Percentiles rank a stretch among this genome's conserved stretches.
Evolutionary conservation across 2,329 filamentous ascomycete species (phyloP).

Genomic region (Penicillium sp.): DNA sequence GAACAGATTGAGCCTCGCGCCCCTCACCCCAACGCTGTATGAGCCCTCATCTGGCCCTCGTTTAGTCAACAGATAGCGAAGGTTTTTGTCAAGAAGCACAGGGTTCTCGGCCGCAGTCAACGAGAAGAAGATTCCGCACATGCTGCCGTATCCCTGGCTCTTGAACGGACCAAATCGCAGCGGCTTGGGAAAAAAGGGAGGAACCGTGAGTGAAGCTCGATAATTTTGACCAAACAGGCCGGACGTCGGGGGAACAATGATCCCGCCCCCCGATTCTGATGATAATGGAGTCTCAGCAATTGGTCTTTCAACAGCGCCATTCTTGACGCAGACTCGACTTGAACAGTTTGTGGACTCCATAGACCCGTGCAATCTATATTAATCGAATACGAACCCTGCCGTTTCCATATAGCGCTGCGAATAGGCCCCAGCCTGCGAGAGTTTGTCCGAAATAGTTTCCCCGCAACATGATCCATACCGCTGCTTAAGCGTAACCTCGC

Average conservation of each 20-base stretch:
- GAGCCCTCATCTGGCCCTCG: constrained; percentile 51
- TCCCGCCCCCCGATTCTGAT: constrained; percentile 47
- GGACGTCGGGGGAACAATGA: constrained; percentile 41
- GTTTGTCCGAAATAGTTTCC: constrained; percentile 12
- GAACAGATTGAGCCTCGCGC: constrained; percentile 20
- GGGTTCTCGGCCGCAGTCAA: constrained; percentile 39
- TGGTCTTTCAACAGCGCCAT: constrained; percentile 5
- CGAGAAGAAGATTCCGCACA: constrained; percentile 61
- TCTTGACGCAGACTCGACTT: not conserved
- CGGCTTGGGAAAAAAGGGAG: not conserved
- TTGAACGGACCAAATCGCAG: not conserved
- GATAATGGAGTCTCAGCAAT: constrained; percentile 9
- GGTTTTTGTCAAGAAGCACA: constrained; percentile 39
- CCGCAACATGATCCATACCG: constrained; percentile 34
- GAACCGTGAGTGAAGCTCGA: constrained; percentile 5
- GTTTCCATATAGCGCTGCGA: not conserved
- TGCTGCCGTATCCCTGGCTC: constrained; percentile 27
- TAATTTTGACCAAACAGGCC: constrained; percentile 17
- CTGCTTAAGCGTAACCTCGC: constrained; percentile 25
- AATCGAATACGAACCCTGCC: not conserved
- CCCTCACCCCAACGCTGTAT: constrained; percentile 26
- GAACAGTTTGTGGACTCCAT: not conserved
- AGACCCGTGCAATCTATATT: not conserved
- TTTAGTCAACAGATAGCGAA: constrained; percentile 40
- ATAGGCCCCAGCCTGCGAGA: constrained; percentile 10